These are phyloP conservation scores for Colletotrichum lupini DNA, from an alignment of 2,329 filamentous ascomycete genomes.

Conservation along the genomic window DNA sequence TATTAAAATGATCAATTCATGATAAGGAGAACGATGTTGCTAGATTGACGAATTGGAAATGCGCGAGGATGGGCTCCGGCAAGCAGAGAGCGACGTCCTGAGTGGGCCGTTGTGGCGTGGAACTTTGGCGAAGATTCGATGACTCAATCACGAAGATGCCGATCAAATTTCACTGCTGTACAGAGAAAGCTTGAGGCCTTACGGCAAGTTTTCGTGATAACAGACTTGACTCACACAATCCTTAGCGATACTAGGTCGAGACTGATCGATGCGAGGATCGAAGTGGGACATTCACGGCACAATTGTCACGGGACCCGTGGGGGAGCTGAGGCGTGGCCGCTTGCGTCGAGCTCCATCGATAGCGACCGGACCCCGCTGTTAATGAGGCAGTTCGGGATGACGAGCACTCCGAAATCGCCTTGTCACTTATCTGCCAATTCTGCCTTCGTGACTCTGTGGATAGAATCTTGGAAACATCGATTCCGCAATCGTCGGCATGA, in stretches of 20 bases:
- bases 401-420: background rate
- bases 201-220: background rate
- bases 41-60: background rate
- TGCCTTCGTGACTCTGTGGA: background rate
- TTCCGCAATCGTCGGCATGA: constrained; percentile 17
- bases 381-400: constrained; percentile 19
- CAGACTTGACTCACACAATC: constrained; percentile 10
- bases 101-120: background rate
- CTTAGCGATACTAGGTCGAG: background rate
- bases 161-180: background rate
- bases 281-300: background rate
- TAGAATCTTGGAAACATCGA: constrained; percentile 3
- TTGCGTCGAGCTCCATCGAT: constrained; percentile 6
- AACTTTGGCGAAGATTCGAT: constrained; percentile 11
- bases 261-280: constrained; percentile 4
- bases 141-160: constrained; percentile 1
- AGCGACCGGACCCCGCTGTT: background rate
- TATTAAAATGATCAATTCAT: background rate
- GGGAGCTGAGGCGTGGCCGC: constrained; percentile 13
- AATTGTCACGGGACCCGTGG: constrained; percentile 22
- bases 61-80: background rate
- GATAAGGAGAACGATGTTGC: background rate
- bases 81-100: background rate
- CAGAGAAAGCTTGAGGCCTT: background rate
- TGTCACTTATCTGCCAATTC: background rate